A percentile compares a stretch with the other conserved stretches of the same genome.
Evolutionary conservation across 2,329 filamentous ascomycete species (phyloP).

Genomic region (Penicillium sp.): DNA sequence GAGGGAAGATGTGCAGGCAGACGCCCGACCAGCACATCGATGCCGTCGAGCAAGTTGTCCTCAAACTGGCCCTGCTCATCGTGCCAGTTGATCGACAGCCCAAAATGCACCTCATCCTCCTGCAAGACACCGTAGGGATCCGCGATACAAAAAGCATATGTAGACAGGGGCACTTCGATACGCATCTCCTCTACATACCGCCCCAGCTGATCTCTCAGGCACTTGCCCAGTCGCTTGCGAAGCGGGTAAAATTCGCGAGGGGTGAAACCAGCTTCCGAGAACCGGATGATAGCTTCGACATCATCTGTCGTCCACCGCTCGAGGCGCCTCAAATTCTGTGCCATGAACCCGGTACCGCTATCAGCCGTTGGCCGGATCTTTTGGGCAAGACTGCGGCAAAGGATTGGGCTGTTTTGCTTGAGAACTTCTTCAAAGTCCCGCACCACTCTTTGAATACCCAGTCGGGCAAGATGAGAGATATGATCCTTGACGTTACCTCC

Average conservation of each 20-base stretch:
- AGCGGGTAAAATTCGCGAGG: conserved; percentile 49
- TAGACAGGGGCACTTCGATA: conserved; percentile 56
- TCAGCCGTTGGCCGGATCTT: conserved; percentile 34
- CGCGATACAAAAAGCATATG: conserved; percentile 61
- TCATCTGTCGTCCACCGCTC: conserved; percentile 44
- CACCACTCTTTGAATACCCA: conserved; percentile 42
- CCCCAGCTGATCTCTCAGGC: conserved; percentile 47
- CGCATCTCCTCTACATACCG: conserved; percentile 52
- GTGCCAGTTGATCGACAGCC: conserved; percentile 55
- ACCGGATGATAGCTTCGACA: conserved; percentile 41
- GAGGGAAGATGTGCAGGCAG: conserved; percentile 62
- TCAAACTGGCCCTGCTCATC: conserved; percentile 42
- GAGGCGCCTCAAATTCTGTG: conserved; percentile 31
- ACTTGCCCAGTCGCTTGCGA: conserved; percentile 43
- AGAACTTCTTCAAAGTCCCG: conserved; percentile 44
- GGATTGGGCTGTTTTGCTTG: conserved; percentile 35
- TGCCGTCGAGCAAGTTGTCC: conserved; percentile 52
- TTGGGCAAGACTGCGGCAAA: conserved; percentile 44
- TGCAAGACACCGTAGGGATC: conserved; percentile 58
- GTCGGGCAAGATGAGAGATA: conserved; percentile 50
- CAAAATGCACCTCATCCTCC: conserved; percentile 61
- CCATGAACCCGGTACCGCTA: conserved; percentile 25
- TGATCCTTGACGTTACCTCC: conserved; percentile 51
- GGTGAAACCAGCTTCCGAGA: conserved; percentile 54
- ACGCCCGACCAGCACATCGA: conserved; percentile 61